These are phyloP conservation scores for Drechslerella stenobrocha DNA, from an alignment of 2,329 filamentous ascomycete genomes.

Conservation along the genomic window DNA sequence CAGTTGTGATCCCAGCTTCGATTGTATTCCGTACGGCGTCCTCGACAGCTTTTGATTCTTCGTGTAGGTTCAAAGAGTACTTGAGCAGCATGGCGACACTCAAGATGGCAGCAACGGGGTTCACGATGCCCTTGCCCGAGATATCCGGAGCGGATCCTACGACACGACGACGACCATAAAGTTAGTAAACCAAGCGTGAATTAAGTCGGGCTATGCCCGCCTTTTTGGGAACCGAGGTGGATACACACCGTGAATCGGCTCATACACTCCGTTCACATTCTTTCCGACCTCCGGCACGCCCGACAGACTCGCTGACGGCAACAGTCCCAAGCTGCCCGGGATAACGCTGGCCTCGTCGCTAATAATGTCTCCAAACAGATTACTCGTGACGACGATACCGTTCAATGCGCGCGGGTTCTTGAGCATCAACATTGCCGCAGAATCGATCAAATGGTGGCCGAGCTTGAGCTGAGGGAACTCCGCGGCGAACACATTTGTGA, in stretches of 20 bases:
- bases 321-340: constrained; percentile 81
- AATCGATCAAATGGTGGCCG: constrained; percentile 89
- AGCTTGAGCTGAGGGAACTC: constrained; percentile 87
- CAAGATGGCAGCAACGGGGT: constrained; percentile 87
- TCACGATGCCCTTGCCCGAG: constrained; percentile 79
- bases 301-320: constrained; percentile 84
- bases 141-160: constrained; percentile 76
- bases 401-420: constrained; percentile 89
- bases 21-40: constrained; percentile 77
- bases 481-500: constrained; percentile 78
- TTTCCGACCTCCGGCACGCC: constrained; percentile 82
- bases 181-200: constrained; percentile 3
- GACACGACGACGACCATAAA: background rate
- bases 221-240: background rate
- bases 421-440: constrained; percentile 95
- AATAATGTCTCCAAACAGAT: constrained; percentile 95
- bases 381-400: constrained; percentile 88
- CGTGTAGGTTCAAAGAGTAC: constrained; percentile 80
- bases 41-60: constrained; percentile 78
- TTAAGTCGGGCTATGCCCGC: background rate
- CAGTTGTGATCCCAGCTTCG: constrained; percentile 75
- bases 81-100: constrained; percentile 94
- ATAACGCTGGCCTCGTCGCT: constrained; percentile 94
- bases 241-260: constrained; percentile 84
- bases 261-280: constrained; percentile 90